These are phyloP conservation scores for Mychonastes homosphaera DNA, from an alignment of 139 green algal genomes.

Conservation along the genomic window DNA sequence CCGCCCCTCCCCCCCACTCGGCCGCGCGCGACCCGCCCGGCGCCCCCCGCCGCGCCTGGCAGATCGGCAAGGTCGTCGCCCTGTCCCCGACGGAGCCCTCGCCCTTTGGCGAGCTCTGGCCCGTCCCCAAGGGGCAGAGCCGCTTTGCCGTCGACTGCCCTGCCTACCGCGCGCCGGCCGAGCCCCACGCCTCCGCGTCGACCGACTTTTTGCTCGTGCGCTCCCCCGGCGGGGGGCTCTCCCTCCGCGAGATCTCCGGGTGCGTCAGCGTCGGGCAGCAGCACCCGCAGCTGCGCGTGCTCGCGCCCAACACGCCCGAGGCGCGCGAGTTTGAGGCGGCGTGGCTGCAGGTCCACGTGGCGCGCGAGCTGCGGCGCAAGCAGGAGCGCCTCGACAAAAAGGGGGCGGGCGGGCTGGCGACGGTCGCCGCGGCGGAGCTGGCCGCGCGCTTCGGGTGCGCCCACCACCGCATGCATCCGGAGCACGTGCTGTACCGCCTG, in stretches of 20 bases:
- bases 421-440: too few species aligned
- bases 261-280: conserved; percentile 26
- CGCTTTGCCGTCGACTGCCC: conserved; percentile 36
- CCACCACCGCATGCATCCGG: too few species aligned
- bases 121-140: conserved; percentile 24
- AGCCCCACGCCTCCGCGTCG: conserved; percentile 16
- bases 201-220: conserved; percentile 42
- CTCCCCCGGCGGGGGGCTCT: conserved; percentile 18
- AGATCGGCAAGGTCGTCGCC: conserved; percentile 35
- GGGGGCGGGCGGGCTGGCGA: too few species aligned
- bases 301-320: conserved; percentile 2
- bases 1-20: conserved; percentile 26
- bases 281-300: conserved; percentile 27
- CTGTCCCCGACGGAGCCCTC: conserved; percentile 26
- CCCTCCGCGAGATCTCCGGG: conserved; percentile 26
- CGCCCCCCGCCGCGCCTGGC: conserved; percentile 17
- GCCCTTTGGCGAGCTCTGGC: conserved; percentile 22
- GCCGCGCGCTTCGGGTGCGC: too few species aligned
- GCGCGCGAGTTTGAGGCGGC: conserved; percentile 3
- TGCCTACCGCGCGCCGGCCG: conserved; percentile 33
- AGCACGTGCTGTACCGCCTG: too few species aligned
- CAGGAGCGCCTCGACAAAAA: too few species aligned
- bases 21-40: not conserved
- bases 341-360: conserved; percentile 15
- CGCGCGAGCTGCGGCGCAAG: too few species aligned